Percentiles rank a stretch among this genome's conserved stretches.
Evolutionary conservation across 768 basidiomycete species (phyloP).

Genomic region (Pilatotrama ljubarskyi): DNA sequence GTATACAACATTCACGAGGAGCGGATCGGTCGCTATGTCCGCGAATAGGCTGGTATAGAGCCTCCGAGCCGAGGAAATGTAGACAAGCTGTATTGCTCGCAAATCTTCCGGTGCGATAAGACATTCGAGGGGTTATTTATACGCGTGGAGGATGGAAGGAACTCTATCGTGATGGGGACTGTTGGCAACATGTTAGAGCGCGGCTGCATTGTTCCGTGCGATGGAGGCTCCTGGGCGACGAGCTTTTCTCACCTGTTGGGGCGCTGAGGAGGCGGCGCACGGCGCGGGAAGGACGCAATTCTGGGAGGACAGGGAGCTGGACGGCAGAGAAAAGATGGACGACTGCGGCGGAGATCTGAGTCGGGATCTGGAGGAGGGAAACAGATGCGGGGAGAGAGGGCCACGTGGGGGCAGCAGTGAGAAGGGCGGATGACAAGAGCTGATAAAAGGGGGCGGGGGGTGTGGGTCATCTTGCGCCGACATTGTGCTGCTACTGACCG

Average conservation of each 20-base stretch:
- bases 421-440: not conserved
- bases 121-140: too few species aligned
- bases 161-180: not conserved
- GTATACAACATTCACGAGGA: too few species aligned
- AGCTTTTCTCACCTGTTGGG: not conserved
- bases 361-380: not conserved
- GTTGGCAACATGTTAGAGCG: not conserved
- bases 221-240: not conserved
- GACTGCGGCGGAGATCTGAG: not conserved
- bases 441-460: not conserved
- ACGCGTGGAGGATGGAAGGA: too few species aligned
- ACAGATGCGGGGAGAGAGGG: not conserved
- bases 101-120: too few species aligned
- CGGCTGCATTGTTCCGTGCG: not conserved
- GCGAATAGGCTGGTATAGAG: too few species aligned
- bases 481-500: not conserved
- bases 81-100: too few species aligned
- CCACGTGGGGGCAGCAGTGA: conserved; percentile 5
- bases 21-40: too few species aligned
- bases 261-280: not conserved
- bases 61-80: too few species aligned
- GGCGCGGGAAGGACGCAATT: not conserved
- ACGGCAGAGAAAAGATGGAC: not conserved
- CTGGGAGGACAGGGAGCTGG: not conserved
- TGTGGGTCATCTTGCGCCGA: not conserved